Conservation (phyloP, 2,329 filamentous ascomycete species). For the Alternaria gaisen region DNA sequence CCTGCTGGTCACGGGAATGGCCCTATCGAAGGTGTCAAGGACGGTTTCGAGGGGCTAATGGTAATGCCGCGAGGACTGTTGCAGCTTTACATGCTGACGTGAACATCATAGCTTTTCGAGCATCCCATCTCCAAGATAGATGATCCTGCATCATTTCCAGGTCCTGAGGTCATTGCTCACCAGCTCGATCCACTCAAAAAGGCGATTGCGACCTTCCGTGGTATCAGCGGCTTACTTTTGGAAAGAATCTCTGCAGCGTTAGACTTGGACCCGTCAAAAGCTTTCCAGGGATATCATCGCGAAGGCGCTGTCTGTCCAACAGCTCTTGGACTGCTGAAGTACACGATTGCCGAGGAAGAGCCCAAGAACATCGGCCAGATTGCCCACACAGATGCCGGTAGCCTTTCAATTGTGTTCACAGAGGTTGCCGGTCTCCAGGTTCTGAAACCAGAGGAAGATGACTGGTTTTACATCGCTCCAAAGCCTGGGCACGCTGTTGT, state of each 20-base stretch:
- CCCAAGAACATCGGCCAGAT: not conserved
- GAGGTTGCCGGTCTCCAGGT: not conserved
- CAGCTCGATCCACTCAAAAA: not conserved
- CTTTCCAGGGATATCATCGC: not conserved
- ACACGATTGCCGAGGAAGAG: not conserved
- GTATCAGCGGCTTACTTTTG: not conserved
- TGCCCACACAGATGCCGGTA: not conserved
- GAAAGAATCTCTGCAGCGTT: not conserved
- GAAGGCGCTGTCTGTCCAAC: not conserved
- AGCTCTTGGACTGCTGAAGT: not conserved
- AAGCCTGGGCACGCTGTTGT: not conserved
- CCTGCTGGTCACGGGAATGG: not conserved
- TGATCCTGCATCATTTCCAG: not conserved
- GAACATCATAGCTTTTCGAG: not conserved
- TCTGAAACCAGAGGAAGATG: not conserved
- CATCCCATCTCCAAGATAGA: not conserved
- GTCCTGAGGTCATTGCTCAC: not conserved
- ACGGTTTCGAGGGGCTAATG: not conserved
- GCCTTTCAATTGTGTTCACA: not conserved
- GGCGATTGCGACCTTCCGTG: not conserved
- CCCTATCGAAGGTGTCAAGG: constrained; percentile 3
- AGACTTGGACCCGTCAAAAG: not conserved
- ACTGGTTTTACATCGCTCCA: not conserved
- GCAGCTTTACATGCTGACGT: not conserved
- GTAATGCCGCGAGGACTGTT: not conserved